A percentile compares a stretch with the other conserved stretches of the same genome.
These are phyloP conservation scores for Neocallimastix lanati DNA, from an alignment of 192 early-diverging fungal genomes.

Conservation along the genomic window DNA sequence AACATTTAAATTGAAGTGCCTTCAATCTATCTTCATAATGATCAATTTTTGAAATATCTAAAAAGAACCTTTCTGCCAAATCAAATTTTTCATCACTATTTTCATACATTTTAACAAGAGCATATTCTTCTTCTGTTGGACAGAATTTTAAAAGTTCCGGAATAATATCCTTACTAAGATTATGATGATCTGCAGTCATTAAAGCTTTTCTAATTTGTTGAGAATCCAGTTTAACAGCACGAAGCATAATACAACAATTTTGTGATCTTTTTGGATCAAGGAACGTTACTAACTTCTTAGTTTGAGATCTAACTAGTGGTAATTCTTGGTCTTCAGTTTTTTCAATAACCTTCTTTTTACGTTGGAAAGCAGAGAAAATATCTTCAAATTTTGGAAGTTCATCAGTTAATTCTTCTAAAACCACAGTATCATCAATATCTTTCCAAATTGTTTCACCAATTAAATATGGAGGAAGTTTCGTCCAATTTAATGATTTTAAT, in stretches of 20 bases:
- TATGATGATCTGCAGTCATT: neutral
- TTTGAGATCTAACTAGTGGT: neutral
- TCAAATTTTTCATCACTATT: neutral
- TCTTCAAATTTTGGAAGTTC: neutral
- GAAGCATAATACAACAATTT: conserved; percentile 1
- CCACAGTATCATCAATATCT: neutral
- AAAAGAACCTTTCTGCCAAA: neutral
- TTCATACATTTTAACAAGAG: neutral
- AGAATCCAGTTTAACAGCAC: neutral
- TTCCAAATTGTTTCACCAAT: neutral
- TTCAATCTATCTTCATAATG: neutral
- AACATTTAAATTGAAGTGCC: neutral
- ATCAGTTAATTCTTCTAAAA: neutral
- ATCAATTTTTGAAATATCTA: neutral
- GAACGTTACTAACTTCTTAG: neutral
- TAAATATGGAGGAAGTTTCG: neutral
- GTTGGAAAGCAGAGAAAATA: neutral
- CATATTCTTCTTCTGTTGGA: conserved; percentile 1
- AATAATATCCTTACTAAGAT: neutral
- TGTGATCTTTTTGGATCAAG: conserved; percentile 1
- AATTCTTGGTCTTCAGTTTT: neutral
- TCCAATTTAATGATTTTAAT: conserved; percentile 2
- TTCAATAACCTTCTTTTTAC: neutral
- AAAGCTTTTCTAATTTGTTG: conserved; percentile 1
- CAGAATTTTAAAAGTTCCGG: neutral